Conservation (phyloP, 1,284 basidiomycete genomes). For the Tremellales sp. region DNA sequence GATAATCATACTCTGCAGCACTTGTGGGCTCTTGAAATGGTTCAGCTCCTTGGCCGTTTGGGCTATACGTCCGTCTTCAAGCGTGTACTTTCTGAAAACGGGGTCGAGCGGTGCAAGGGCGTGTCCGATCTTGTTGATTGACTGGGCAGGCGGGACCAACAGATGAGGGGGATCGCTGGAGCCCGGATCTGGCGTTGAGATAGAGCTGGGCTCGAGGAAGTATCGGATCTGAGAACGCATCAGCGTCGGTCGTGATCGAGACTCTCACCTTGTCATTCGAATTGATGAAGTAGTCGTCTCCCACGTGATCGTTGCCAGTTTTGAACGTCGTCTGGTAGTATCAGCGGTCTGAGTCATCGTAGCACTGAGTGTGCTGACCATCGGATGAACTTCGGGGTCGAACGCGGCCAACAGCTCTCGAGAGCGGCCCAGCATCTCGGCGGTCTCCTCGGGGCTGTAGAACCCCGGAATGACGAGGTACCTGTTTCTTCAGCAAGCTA, state of each 20-base stretch:
- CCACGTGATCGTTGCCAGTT: conserved; percentile 59
- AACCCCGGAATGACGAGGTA: conserved; percentile 77
- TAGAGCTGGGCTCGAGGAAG: conserved; percentile 44
- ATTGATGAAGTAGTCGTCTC: conserved; percentile 86
- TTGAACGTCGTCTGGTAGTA: conserved; percentile 74
- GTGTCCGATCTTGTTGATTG: conserved; percentile 54
- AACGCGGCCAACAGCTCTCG: conserved; percentile 73
- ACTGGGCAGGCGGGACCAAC: conserved; percentile 66
- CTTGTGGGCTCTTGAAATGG: conserved; percentile 77
- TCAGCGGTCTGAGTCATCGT: background rate
- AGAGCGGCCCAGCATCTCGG: conserved; percentile 63
- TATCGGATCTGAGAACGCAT: conserved; percentile 35
- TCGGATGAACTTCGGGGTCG: conserved; percentile 69
- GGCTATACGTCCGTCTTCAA: conserved; percentile 67
- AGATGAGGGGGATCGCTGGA: conserved; percentile 52
- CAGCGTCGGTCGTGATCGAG: background rate
- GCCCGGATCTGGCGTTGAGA: conserved; percentile 23
- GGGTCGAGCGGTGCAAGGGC: conserved; percentile 81
- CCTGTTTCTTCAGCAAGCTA: conserved; percentile 42
- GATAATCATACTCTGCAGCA: conserved; percentile 92
- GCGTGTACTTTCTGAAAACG: conserved; percentile 68
- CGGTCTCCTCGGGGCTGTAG: conserved; percentile 58
- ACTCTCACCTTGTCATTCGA: conserved; percentile 83
- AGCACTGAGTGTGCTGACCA: conserved; percentile 53
- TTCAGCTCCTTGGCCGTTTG: conserved; percentile 66